Evolutionary conservation across 306 rosid species (phyloP), one percentile per base, ranked within the genome.

Genomic region (Geum urbanum): DNA sequence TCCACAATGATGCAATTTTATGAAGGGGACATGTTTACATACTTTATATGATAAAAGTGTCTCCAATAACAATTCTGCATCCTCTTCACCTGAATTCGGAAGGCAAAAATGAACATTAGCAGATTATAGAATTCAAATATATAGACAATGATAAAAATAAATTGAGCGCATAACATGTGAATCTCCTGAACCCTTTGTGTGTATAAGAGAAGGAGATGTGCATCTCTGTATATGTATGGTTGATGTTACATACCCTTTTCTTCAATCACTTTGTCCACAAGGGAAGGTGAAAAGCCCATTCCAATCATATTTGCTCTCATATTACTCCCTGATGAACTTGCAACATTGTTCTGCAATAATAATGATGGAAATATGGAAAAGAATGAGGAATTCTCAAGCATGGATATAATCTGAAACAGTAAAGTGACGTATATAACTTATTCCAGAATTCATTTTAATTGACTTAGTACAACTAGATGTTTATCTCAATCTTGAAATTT

Each of bases 211-310:
- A 32, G 49, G 32, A 6, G 3, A 20, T 41, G 50, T n/a, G 68
- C 8, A 43, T 8, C 0, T 47, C 37, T 32, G 37, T 32, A 32
- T 32, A 32, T 32, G 37, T 32, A 32, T 32, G 37, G 37, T 32
- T 32, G 37, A 32, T 32, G 37, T 32, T 32, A 32, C 37, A 20
- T 86, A 94, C 98, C 98, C 69, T 91, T 94, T 79, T 91, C 92
- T 75, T 78, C 75, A 49, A 94, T 86, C 64, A 81, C 97, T 84
- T 72, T 82, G 81, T 94, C 95, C 3, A 94, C 99, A 40, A 84
- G 89, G 59, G 80, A 63, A 1, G 96, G 95, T 45, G 16, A 72
- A 75, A 94, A 94, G 67, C 99, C 99, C 99, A 94, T 94, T 56
- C 90, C 97, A 47, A 87, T 74, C 63, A 94, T 84, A 78, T 84